Evolutionary conservation across 192 early-diverging fungal genomes (phyloP), one percentile per base, ranked within the genome.

Genomic region (Irineochytrium annulatum): DNA sequence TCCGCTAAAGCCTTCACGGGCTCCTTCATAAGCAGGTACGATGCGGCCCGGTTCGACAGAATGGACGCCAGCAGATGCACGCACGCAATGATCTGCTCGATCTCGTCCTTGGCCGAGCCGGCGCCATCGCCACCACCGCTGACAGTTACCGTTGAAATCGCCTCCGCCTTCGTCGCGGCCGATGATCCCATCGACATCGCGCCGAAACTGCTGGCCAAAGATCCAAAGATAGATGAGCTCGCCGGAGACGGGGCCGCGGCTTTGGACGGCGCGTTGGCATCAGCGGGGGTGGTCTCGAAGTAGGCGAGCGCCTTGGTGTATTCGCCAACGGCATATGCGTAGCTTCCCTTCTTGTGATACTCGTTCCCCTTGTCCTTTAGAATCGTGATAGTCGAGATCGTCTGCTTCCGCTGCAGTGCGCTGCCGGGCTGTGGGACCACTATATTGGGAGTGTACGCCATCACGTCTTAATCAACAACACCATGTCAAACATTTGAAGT

Each of bases 271-370:
- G n/a, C 48, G 22, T 6, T 22, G 43, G 17, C 22, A 16, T 17
- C 48, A 14, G 52, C 39, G 4, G 28, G 8, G 3, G 26, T 26
- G 14, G 30, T 80, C 58, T 81, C 80, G 49, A 93, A 63, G 63
- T 91, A 87, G 34, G 86, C 80, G 61, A 95, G 79, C 1, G 80
- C 94, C 76, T 90, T 91, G 28, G 77, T 57, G 68, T 95, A 97
- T 70, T 94, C 91, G 52, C 67, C 73, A 35, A 77, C 34, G 11
- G 94, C 92, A 4, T 48, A 54, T 0, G 69, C 33, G 46, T 86
- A 81, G 3, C 87, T 68, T 32, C 80, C 83, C 51, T 81, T 75
- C 63, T 88, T 89, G 73, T 88, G 89, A 55, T 83, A 83, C 26
- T 63, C 77, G 66, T 93, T 97, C 31, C 94, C 94, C 37, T 83